These are phyloP conservation scores for Arthrobotrys sphaeroides DNA, from an alignment of 2,329 filamentous ascomycete species.

Conservation along the genomic window DNA sequence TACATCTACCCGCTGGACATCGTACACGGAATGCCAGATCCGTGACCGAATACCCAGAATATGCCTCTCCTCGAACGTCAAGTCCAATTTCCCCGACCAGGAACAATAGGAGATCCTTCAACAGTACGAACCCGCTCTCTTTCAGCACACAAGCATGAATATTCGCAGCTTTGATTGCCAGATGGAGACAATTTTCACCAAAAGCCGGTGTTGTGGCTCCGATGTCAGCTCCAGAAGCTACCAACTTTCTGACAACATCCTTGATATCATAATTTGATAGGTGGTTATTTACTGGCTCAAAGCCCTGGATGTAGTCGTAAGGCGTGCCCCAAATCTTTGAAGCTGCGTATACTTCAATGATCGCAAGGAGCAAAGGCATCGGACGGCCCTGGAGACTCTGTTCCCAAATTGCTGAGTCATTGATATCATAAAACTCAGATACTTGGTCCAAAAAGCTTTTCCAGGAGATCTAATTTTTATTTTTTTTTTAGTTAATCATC, in stretches of 20 bases:
- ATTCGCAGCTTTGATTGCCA: background rate
- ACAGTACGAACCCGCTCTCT: background rate
- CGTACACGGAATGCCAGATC: background rate
- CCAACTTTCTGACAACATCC: background rate
- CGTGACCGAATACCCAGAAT: background rate
- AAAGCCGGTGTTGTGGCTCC: background rate
- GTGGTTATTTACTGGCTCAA: background rate
- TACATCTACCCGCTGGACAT: background rate
- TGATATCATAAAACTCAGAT: slow-evolving; percentile 14
- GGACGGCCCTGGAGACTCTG: background rate
- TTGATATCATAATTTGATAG: background rate
- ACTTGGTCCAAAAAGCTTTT: background rate
- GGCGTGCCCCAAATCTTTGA: background rate
- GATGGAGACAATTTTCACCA: slow-evolving; percentile 12
- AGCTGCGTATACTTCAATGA: background rate
- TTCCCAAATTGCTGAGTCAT: background rate
- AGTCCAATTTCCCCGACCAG: background rate
- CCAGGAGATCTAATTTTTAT: slow-evolving; percentile 2
- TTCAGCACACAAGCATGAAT: background rate
- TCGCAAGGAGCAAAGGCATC: background rate
- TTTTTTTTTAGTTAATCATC: too few species aligned
- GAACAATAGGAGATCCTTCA: slow-evolving; percentile 8
- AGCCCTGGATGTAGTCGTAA: background rate
- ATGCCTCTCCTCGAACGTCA: background rate
- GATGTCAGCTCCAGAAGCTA: background rate